Conservation (phyloP, 202 grass and related monocot species). For the Carex arenaria region DNA sequence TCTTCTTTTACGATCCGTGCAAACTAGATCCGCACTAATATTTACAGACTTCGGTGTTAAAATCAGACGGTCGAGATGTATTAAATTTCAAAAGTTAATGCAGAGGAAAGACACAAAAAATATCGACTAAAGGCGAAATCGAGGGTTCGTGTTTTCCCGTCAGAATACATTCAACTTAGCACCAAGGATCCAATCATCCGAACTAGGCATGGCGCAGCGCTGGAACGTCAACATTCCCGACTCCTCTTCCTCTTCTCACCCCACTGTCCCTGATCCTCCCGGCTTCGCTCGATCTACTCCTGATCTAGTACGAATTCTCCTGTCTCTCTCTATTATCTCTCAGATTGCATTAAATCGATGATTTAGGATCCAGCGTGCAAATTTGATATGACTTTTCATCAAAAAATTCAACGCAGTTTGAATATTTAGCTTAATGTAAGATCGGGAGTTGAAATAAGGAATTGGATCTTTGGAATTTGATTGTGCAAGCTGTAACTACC, state of each 20-base stretch:
- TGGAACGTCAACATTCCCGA: constrained; percentile 83
- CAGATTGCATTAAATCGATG: not conserved
- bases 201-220: constrained; percentile 67
- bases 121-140: not conserved
- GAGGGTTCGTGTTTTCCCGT: not conserved
- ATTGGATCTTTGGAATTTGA: not conserved
- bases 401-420: not conserved
- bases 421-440: not conserved
- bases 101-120: too few species aligned
- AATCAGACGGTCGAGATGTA: too few species aligned
- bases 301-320: constrained; percentile 37
- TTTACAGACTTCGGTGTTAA: too few species aligned
- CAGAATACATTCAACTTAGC: not conserved
- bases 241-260: constrained; percentile 42
- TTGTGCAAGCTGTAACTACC: not conserved
- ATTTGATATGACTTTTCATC: not conserved
- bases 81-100: too few species aligned
- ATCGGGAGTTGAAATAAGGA: not conserved
- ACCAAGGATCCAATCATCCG: not conserved
- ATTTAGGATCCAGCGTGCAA: not conserved
- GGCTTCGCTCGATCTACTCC: constrained; percentile 72
- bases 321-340: not conserved
- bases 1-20: too few species aligned
- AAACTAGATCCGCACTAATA: too few species aligned
- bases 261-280: constrained; percentile 33